Base-by-base conservation (phyloP, 73 alveolate species). In the Tetrahymena elliotti region DNA sequence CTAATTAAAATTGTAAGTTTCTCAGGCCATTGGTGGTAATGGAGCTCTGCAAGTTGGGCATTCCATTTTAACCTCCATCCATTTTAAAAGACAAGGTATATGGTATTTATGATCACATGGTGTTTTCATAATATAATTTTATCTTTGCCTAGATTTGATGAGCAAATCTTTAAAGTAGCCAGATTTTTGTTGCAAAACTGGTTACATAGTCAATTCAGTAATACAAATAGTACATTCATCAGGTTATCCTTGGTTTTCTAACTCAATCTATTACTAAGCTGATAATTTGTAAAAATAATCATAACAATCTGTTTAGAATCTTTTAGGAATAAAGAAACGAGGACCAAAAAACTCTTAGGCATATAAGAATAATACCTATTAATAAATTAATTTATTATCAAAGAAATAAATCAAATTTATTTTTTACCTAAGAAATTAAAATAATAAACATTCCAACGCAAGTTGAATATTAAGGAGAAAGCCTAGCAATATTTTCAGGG, bases 21-120 rank as follows among this genome's bases (percentile, higher is more conserved):
- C 33, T 93, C 94, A 93, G 11, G 84, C 38, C 38, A 93, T 37
- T 16, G 95, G 93, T 35, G 97, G 97, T 18, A 95, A 52, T 34
- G 31, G 40, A 5, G 93, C 82, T 54, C 97, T 96, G 88, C 99
- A 97, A 10, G 96, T 96, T 11, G 99, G 98, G 53, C 99, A 97
- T 33, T 97, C 97, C 92, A 93, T 52, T 47, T 97, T 96, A 18
- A 96, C 96, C 20, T 96, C 83, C 92, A 97, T 95, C 99, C 99
- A 97, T 36, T 95, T 96, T 31, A 94, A 22, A 31, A 97, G 39
- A 94, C 99, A 97, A 20, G 94, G 96, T n/a, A 94, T 35, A 88
- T 97, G 99, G 94, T 94, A 97, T 93, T 97, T 83, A 95, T 97
- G 99, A 8, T 92, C 96, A 52, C 96, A 94, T 2, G 95, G 95